Percentiles rank a stretch among this genome's conserved stretches.
Evolutionary conservation across 768 basidiomycete genomes (phyloP).

Genomic region (Termitomyces sp.): DNA sequence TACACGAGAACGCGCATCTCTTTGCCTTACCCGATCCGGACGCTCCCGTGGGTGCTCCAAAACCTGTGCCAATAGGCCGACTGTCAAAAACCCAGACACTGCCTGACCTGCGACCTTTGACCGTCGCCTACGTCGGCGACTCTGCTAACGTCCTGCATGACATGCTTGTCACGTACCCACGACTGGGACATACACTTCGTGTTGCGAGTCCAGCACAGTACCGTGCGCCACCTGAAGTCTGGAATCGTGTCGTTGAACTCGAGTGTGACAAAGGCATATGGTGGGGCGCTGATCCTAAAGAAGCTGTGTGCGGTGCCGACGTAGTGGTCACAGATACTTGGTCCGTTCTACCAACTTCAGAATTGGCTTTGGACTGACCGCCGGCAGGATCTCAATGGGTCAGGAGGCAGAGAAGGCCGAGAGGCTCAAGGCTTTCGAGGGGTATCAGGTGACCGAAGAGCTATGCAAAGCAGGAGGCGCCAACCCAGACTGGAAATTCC

Average conservation of each 20-base stretch:
- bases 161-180: constrained; percentile 93
- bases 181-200: constrained; percentile 81
- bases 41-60: background rate
- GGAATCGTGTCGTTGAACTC: constrained; percentile 74
- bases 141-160: constrained; percentile 94
- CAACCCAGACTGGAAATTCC: constrained; percentile 85
- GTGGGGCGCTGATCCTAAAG: constrained; percentile 75
- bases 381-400: constrained; percentile 93
- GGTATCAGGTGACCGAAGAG: constrained; percentile 91
- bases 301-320: constrained; percentile 86
- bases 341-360: constrained; percentile 34
- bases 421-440: constrained; percentile 78
- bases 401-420: constrained; percentile 92
- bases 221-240: constrained; percentile 66
- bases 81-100: constrained; percentile 16
- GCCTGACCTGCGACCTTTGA: constrained; percentile 66
- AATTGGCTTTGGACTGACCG: background rate
- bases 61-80: constrained; percentile 1
- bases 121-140: constrained; percentile 91
- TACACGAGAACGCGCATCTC: constrained; percentile 67
- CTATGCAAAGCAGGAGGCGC: constrained; percentile 80
- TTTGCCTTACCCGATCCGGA: constrained; percentile 29
- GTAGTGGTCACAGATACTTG: constrained; percentile 98
- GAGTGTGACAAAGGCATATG: constrained; percentile 66
- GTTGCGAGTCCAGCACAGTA: constrained; percentile 79